Evolutionary conservation across 1,284 basidiomycete genomes (phyloP).

Genomic region (Ustilago xerochloae): DNA sequence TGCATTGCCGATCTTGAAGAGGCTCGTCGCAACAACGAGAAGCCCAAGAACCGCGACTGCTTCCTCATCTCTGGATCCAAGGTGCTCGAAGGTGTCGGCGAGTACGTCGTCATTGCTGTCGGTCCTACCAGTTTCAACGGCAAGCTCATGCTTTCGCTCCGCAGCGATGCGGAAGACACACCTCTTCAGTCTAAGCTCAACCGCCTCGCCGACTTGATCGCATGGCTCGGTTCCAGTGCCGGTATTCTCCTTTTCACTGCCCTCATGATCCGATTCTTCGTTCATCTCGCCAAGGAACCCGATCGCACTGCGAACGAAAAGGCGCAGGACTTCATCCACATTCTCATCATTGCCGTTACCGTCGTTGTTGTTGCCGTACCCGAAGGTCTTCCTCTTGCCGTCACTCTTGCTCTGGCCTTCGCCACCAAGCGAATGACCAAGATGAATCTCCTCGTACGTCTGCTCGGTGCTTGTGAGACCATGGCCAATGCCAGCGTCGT

Average conservation of each 20-base stretch:
- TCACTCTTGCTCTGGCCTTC: constrained; percentile 94
- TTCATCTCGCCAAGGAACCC: constrained; percentile 74
- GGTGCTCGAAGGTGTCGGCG: constrained; percentile 92
- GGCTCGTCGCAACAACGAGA: constrained; percentile 63
- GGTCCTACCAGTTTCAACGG: constrained; percentile 94
- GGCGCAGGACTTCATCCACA: constrained; percentile 90
- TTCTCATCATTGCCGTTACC: constrained; percentile 93
- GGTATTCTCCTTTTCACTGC: constrained; percentile 84
- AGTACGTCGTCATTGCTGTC: constrained; percentile 90
- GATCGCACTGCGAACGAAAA: constrained; percentile 80
- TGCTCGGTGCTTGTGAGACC: constrained; percentile 94
- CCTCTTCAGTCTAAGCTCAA: constrained; percentile 96
- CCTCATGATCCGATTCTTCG: constrained; percentile 94
- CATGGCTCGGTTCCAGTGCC: constrained; percentile 84
- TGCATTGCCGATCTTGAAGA: constrained; percentile 73
- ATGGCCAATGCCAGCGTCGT: constrained; percentile 98
- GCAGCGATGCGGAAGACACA: constrained; percentile 78
- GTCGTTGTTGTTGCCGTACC: constrained; percentile 96
- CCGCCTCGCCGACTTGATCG: constrained; percentile 89
- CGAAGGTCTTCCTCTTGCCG: constrained; percentile 94
- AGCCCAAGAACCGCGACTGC: constrained; percentile 80
- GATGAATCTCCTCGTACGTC: constrained; percentile 92
- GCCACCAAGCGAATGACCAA: constrained; percentile 97
- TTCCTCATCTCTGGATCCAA: constrained; percentile 94
- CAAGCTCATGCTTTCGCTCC: constrained; percentile 75